Percentiles rank a stretch among this genome's conserved stretches.
Conservation (phyloP, 2,329 filamentous ascomycete genomes). For the Claviceps paspali region DNA sequence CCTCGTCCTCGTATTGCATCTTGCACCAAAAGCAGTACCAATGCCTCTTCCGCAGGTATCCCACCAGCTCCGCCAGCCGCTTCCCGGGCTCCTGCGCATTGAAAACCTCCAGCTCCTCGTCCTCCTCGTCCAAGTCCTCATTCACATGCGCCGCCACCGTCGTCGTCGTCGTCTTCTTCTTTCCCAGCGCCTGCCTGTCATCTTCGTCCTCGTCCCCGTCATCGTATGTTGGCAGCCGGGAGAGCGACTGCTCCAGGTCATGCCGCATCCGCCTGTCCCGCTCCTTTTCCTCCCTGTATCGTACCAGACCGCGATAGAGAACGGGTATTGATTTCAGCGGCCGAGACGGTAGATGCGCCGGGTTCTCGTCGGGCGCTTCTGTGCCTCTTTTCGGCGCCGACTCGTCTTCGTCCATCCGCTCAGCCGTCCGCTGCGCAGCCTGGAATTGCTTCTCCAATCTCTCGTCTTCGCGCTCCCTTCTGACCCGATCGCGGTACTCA, state of each 20-base stretch:
- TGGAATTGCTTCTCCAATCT: slow-evolving; percentile 54
- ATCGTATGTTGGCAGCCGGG: slow-evolving; percentile 50
- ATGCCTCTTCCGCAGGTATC: slow-evolving; percentile 54
- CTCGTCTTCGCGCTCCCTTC: slow-evolving; percentile 53
- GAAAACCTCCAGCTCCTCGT: slow-evolving; percentile 68
- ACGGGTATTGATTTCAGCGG: slow-evolving; percentile 55
- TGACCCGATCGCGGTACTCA: slow-evolving; percentile 59
- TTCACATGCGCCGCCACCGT: slow-evolving; percentile 44
- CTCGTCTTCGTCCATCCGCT: slow-evolving; percentile 56
- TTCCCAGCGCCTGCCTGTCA: slow-evolving; percentile 53
- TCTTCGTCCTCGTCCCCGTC: slow-evolving; percentile 56
- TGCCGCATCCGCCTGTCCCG: slow-evolving; percentile 49
- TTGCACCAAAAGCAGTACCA: slow-evolving; percentile 97
- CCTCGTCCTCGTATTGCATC: slow-evolving; percentile 54
- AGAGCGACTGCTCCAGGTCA: slow-evolving; percentile 50
- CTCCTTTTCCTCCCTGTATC: slow-evolving; percentile 54
- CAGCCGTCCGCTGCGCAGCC: slow-evolving; percentile 70
- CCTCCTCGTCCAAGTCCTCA: slow-evolving; percentile 61
- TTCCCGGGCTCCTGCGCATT: slow-evolving; percentile 52
- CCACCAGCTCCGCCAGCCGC: slow-evolving; percentile 49
- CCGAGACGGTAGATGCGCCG: background rate
- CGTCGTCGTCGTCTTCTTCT: slow-evolving; percentile 32
- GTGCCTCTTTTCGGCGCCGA: slow-evolving; percentile 11
- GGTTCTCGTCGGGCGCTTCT: slow-evolving; percentile 17
- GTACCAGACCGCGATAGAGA: slow-evolving; percentile 63